Evolutionary conservation across 306 rosid genomes (phyloP).

Genomic region (Inga leiocalycina): DNA sequence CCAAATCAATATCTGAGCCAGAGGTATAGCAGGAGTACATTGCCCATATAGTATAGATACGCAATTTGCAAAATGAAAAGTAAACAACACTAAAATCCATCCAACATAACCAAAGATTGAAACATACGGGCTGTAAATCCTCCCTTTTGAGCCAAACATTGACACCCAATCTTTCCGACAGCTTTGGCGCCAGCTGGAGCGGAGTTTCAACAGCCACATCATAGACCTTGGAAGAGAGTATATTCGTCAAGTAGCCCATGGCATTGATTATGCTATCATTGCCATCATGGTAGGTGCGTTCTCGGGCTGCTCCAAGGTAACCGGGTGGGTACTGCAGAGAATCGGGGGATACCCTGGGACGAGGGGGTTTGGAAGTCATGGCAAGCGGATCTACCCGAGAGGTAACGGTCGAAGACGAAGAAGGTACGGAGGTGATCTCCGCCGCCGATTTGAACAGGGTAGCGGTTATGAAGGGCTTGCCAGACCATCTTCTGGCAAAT

Average conservation of each 20-base stretch:
- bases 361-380: constrained; percentile 25
- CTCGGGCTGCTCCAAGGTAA: constrained; percentile 75
- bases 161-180: constrained; percentile 71
- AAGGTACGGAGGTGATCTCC: constrained; percentile 32
- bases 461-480: constrained; percentile 46
- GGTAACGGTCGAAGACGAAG: constrained; percentile 22
- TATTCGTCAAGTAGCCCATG: constrained; percentile 75
- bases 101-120: not conserved
- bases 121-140: constrained; percentile 87
- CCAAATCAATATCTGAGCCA: not conserved
- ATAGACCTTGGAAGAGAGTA: constrained; percentile 85
- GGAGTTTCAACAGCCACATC: constrained; percentile 85
- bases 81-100: not conserved
- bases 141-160: constrained; percentile 90
- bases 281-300: constrained; percentile 34
- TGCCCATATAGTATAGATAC: not conserved
- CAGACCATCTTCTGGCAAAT: not conserved
- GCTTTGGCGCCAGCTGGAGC: constrained; percentile 74
- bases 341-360: constrained; percentile 42
- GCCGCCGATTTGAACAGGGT: constrained; percentile 45
- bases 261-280: constrained; percentile 39
- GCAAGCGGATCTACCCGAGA: constrained; percentile 26
- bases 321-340: constrained; percentile 77
- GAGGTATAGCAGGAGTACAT: not conserved
- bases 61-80: not conserved